Conservation (phyloP, 495 filamentous ascomycete genomes). For the Hypoxylon subgilvum region DNA sequence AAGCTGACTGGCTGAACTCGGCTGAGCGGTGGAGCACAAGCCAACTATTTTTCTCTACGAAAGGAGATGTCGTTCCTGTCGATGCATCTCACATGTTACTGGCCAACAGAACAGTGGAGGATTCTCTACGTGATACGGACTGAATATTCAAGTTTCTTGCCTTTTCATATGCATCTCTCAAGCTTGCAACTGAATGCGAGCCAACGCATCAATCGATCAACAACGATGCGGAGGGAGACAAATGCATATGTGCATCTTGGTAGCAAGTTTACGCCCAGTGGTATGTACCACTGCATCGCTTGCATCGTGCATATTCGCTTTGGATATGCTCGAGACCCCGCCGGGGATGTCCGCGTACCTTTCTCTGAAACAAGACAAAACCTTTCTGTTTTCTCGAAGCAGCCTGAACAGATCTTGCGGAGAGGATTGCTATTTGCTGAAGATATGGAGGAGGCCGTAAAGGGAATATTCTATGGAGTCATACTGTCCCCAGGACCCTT, state of each 20-base stretch:
- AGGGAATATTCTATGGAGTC: constrained; percentile 29
- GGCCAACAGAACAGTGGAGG: not conserved
- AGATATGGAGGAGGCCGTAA: constrained; percentile 10
- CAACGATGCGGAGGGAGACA: not conserved
- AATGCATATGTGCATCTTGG: too few species aligned
- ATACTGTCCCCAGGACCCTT: not conserved
- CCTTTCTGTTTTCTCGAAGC: too few species aligned
- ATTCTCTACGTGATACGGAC: not conserved
- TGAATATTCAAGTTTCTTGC: not conserved
- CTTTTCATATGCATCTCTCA: not conserved
- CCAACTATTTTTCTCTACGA: constrained; percentile 6
- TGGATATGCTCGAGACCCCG: not conserved
- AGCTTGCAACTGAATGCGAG: not conserved
- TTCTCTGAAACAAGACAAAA: too few species aligned
- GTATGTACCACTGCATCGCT: not conserved
- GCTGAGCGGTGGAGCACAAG: not conserved
- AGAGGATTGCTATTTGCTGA: constrained; percentile 11
- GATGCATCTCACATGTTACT: not conserved
- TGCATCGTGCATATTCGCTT: not conserved
- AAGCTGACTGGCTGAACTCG: not conserved
- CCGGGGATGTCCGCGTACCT: not conserved
- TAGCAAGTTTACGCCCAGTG: too few species aligned
- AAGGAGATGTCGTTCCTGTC: not conserved
- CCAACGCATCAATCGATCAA: constrained; percentile 1
- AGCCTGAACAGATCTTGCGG: not conserved